Evolutionary conservation across 106 monocot species (phyloP), one percentile per base, ranked within the genome.

Genomic region (Amphibolis antarctica): DNA sequence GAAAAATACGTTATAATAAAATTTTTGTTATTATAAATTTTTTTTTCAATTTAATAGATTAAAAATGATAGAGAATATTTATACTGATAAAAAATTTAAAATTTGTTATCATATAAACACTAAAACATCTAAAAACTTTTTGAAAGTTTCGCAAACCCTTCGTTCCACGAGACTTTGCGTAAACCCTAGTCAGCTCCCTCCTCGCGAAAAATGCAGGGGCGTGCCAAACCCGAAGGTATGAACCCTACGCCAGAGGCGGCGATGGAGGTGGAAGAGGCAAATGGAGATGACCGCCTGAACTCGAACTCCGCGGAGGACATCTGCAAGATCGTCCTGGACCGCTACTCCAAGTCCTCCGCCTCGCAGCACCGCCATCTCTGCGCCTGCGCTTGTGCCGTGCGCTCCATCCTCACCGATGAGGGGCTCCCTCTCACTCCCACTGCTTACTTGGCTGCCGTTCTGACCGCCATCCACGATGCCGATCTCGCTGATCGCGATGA

Each of bases 331-430:
- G 74, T 96, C 19, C 82, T 84, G 53, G 71, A 78, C 36, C 89
- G 96, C 29, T 96, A 96, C 74, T 62, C 64, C 22, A 71, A 67
- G 26, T 96, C 96, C 29, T 63, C 84, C 53, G 84, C 90, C 43
- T 76, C 79, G 29, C 96, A 96, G 75, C 96, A 96, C 69, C 83
- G 84, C 62, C 96, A 96, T 79, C 86, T 96, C 60, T 82, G 81
- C 70, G 96, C 96, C 43, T 78, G 80, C 26, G 96, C 90, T 58
- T 82, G 80, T 36, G 96, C 90, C 70, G 78, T 90, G 76, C 84
- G 74, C 19, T 84, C 90, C 52, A 77, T 91, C 42, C 83, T 98
- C 59, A 47, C 54, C 5, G 89, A 90, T 4, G 90, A 90, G 47
- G 78, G 75, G 29, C 78, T 85, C 17, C 86, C 86, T 48, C 82